A percentile compares a stretch with the other conserved stretches of the same genome.
These are phyloP conservation scores for Phlebiopsis gigantea DNA, from an alignment of 768 basidiomycete genomes.

Conservation along the genomic window DNA sequence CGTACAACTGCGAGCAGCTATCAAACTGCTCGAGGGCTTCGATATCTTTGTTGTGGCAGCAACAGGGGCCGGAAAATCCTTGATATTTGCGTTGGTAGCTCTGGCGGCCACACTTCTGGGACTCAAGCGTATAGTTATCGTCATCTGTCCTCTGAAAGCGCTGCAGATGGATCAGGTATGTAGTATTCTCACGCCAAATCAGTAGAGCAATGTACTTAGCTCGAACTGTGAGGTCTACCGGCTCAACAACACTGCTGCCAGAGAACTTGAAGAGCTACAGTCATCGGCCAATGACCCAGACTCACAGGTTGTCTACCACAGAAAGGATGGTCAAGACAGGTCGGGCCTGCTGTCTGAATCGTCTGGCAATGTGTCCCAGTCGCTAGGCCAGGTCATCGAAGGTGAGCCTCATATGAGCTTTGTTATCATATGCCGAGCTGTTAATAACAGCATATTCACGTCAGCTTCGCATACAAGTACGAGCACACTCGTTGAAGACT, in stretches of 20 bases:
- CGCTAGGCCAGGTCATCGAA: too few relatives aligned
- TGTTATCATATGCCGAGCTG: too few relatives aligned
- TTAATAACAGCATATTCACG: too few relatives aligned
- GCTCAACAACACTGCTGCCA: background rate
- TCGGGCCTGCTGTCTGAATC: too few relatives aligned
- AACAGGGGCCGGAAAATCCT: background rate
- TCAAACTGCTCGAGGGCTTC: background rate
- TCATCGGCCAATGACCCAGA: too few relatives aligned
- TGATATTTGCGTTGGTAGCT: background rate
- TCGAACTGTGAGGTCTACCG: background rate
- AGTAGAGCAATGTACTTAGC: background rate
- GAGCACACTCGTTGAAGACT: background rate
- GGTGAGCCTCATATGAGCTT: too few relatives aligned
- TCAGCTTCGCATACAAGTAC: too few relatives aligned
- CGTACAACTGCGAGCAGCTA: background rate
- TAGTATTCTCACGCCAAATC: background rate
- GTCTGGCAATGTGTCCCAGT: too few relatives aligned
- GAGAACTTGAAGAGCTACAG: too few relatives aligned
- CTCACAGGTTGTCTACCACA: too few relatives aligned
- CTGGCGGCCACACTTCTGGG: background rate
- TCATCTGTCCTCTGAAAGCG: background rate
- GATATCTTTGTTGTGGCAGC: background rate
- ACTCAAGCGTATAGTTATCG: background rate
- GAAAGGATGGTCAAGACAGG: too few relatives aligned
- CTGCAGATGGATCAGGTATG: background rate